Percentiles rank a stretch among this genome's conserved stretches.
Evolutionary conservation across 2,329 filamentous ascomycete species (phyloP).

Genomic region (Myriangium duriaei): DNA sequence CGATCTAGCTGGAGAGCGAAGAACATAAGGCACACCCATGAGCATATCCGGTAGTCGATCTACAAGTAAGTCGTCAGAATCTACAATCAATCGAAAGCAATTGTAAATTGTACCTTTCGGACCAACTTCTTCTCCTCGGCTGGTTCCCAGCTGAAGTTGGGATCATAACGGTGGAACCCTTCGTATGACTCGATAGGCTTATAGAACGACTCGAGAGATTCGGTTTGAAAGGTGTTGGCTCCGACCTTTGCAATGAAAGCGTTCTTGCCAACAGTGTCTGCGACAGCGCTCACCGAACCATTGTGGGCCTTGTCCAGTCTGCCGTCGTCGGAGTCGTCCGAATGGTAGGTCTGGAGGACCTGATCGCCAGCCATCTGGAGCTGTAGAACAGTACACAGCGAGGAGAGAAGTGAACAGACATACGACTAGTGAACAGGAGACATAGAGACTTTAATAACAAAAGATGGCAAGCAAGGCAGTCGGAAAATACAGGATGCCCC

Average conservation of each 20-base stretch:
- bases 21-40: constrained; percentile 43
- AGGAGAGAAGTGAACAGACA: too few relatives aligned
- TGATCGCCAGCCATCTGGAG: not conserved
- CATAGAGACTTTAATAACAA: too few relatives aligned
- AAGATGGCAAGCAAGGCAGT: too few relatives aligned
- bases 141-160: constrained; percentile 42
- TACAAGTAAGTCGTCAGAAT: constrained; percentile 20
- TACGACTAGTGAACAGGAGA: too few relatives aligned
- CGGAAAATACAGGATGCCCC: too few relatives aligned
- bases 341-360: not conserved
- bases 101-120: constrained; percentile 35
- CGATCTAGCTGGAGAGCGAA: constrained; percentile 34
- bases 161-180: constrained; percentile 47
- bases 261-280: not conserved
- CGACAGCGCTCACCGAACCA: not conserved
- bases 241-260: not conserved
- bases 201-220: constrained; percentile 30
- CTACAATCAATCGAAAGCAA: constrained; percentile 22
- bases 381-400: too few relatives aligned
- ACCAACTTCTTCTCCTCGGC: constrained; percentile 45
- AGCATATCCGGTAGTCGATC: constrained; percentile 39
- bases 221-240: constrained; percentile 24
- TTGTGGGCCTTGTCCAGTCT: not conserved
- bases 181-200: constrained; percentile 46
- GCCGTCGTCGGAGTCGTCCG: not conserved